Percentiles rank a stretch among this genome's conserved stretches.
These are phyloP conservation scores for Amanita pseudoporphyria DNA, from an alignment of 768 basidiomycete genomes.

Conservation along the genomic window DNA sequence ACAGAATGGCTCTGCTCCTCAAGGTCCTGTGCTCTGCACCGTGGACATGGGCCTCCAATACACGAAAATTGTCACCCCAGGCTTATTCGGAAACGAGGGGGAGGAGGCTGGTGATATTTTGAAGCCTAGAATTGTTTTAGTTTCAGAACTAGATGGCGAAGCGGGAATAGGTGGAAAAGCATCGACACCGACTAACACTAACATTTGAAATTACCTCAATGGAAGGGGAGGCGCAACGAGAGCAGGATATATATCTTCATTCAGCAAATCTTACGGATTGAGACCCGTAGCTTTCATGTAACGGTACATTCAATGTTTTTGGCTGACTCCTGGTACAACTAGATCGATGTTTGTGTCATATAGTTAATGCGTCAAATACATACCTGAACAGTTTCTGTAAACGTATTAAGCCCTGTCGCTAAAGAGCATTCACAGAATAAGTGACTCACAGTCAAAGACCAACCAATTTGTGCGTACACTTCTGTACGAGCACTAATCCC, in stretches of 20 bases:
- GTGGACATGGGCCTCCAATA: slow-evolving; percentile 41
- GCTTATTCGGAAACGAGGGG: slow-evolving; percentile 27
- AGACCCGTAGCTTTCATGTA: slow-evolving; percentile 4
- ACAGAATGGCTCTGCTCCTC: neutral
- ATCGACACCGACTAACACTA: neutral
- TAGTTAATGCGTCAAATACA: neutral
- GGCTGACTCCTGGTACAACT: slow-evolving; percentile 1
- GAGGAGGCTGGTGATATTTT: slow-evolving; percentile 32
- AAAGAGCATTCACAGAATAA: neutral
- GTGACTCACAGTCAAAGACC: slow-evolving; percentile 11
- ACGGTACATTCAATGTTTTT: slow-evolving; percentile 3
- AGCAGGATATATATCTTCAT: neutral
- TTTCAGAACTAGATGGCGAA: neutral
- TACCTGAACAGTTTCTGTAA: slow-evolving; percentile 5
- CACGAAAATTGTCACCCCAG: slow-evolving; percentile 25
- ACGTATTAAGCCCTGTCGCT: neutral
- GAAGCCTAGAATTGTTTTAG: slow-evolving; percentile 46
- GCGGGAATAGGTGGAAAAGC: too few relatives aligned
- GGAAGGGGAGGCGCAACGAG: too few relatives aligned
- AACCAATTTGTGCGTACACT: slow-evolving; percentile 12
- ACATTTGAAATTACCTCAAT: neutral
- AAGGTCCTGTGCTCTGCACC: slow-evolving; percentile 38
- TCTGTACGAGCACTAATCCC: slow-evolving; percentile 14
- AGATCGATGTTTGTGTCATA: neutral
- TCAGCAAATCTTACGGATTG: slow-evolving; percentile 4